Evolutionary conservation across 2,329 filamentous ascomycete genomes (phyloP), one percentile per base, ranked within the genome.

Genomic region (Akanthomyces uredinophilus): DNA sequence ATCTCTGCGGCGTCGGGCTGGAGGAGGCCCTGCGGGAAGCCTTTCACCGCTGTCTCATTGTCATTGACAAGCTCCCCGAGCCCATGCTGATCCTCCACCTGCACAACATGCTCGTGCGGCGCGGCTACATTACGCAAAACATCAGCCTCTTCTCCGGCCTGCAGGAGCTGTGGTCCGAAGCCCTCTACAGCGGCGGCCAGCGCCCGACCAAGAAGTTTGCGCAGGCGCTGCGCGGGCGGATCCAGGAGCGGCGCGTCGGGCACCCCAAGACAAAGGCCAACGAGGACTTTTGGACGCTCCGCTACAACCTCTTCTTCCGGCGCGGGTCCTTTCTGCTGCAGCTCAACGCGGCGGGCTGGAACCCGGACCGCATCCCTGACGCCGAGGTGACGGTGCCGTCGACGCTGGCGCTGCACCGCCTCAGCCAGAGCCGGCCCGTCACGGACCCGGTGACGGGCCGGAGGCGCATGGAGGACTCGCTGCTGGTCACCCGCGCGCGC

Each of bases 51-150:
- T 66, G 68, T 32, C 69, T 80, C 64, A 3, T 64, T 0, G 8
- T 81, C 0, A 79, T 75, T 74, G 78, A 81, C 11, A 61, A 51
- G 4, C 67, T 78, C 0, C 71, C 71, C 0, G 79, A 81, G 49
- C 70, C 76, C 1, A 67, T 75, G 0, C 64, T 76, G 24, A 50
- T 78, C 4, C 61, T 81, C 1, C 80, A 82, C 63, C 68, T 82
- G 6, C 75, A 82, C 69, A 80, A 81, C 66, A 78, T 81, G 74
- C 72, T 82, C 2, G 72, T 79, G 0, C 66, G 77, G 51, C 77
- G 72, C 51, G 74, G 74, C 0, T 75, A 76, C 44, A 70, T 82
- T n/a, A 63, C 56, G 2, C 29, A 70, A 32, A 68, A 69, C 1
- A 58, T 78, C 1, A 71, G 68, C 1, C 44, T 81, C 4, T 79